phyloP scores from a whole-genome alignment of 2,329 filamentous ascomycete species.

The Xylaria sp. region DNA sequence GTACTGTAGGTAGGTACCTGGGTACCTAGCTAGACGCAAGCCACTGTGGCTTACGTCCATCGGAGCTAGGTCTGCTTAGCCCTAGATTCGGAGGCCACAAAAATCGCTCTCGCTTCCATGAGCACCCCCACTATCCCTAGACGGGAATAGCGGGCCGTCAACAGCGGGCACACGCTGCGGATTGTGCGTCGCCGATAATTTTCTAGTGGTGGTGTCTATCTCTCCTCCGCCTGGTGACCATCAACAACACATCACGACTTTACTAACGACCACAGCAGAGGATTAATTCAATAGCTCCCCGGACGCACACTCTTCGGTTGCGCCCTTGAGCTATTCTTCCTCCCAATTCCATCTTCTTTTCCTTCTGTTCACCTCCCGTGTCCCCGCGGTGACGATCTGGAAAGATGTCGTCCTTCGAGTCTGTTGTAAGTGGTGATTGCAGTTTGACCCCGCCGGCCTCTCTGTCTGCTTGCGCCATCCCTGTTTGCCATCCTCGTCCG shows the following conservation, averaged over 20 bases:
- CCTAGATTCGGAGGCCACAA: constrained; percentile 39
- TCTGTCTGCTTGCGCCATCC: not conserved
- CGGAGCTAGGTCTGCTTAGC: constrained; percentile 37
- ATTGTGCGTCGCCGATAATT: constrained; percentile 41
- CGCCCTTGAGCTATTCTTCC: constrained; percentile 40
- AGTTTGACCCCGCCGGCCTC: not conserved
- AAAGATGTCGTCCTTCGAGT: constrained; percentile 73
- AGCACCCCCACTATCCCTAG: constrained; percentile 34
- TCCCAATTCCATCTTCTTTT: constrained; percentile 31
- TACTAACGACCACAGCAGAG: constrained; percentile 42
- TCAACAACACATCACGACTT: constrained; percentile 37
- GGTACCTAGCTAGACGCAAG: too few species aligned
- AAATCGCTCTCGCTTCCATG: constrained; percentile 38
- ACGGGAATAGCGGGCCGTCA: constrained; percentile 29
- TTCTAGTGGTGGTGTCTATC: constrained; percentile 34
- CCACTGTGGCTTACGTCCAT: constrained; percentile 17
- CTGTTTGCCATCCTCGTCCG: not conserved
- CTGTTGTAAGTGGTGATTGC: constrained; percentile 64
- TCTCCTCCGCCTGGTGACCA: constrained; percentile 37
- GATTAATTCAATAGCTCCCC: constrained; percentile 35
- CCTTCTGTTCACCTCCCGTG: constrained; percentile 32
- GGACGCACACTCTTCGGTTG: constrained; percentile 36
- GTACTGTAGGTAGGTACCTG: not conserved
- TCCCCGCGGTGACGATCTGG: constrained; percentile 45
- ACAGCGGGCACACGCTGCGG: constrained; percentile 36